Evolutionary conservation across 176 grass and related monocot species (phyloP).

Genomic region (Triticum turgidum): DNA sequence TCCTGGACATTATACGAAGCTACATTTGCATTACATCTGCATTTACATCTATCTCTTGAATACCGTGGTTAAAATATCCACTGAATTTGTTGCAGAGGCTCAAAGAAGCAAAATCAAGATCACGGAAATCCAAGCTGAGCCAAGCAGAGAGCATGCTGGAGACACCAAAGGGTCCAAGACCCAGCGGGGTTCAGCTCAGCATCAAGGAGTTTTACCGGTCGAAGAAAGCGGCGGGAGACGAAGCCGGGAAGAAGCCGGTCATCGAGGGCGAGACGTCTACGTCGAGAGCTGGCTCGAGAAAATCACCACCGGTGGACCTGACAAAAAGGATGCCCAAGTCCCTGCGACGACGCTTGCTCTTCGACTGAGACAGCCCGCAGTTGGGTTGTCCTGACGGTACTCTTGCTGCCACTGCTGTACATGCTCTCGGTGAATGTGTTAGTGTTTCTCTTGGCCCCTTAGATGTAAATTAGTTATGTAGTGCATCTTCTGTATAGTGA

Average conservation of each 20-base stretch:
- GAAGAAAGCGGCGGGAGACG: slow-evolving; percentile 35
- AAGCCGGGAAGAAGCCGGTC: slow-evolving; percentile 33
- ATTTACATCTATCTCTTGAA: not conserved
- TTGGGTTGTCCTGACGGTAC: not conserved
- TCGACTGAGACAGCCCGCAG: slow-evolving; percentile 32
- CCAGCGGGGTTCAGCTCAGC: slow-evolving; percentile 57
- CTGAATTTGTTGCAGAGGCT: slow-evolving; percentile 54
- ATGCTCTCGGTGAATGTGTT: slow-evolving; percentile 26
- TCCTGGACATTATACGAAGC: not conserved
- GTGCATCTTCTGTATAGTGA: slow-evolving; percentile 43
- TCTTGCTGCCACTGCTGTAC: slow-evolving; percentile 29
- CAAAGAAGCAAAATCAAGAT: slow-evolving; percentile 64
- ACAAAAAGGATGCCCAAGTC: slow-evolving; percentile 51
- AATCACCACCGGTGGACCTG: slow-evolving; percentile 40
- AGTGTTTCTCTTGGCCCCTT: not conserved
- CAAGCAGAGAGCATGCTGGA: not conserved
- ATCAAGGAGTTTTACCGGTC: slow-evolving; percentile 85
- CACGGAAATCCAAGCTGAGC: slow-evolving; percentile 50
- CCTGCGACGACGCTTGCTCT: slow-evolving; percentile 58
- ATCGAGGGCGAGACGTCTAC: slow-evolving; percentile 9
- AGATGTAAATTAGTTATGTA: not conserved
- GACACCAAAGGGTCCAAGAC: slow-evolving; percentile 40
- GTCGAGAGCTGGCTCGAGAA: slow-evolving; percentile 36
- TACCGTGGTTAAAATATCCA: not conserved
- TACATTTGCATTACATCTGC: not conserved